Conservation (phyloP, 2,329 filamentous ascomycete genomes). For the Colletotrichum lini region DNA sequence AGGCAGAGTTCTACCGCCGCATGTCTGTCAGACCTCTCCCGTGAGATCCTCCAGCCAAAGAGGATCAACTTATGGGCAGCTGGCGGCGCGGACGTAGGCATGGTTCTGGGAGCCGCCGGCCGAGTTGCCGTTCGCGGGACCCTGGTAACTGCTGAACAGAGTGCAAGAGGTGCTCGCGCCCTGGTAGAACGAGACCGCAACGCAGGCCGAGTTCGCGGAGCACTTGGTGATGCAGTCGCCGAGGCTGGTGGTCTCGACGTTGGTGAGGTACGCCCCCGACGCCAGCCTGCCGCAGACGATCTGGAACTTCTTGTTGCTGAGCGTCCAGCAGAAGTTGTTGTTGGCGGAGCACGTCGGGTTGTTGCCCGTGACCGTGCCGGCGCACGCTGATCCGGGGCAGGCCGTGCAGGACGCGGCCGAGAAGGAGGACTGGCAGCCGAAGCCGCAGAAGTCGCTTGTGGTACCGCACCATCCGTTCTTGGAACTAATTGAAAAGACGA, state of each 20-base stretch:
- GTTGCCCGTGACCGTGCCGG: conserved; percentile 19
- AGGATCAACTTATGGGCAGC: conserved; percentile 13
- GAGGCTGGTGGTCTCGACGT: conserved; percentile 19
- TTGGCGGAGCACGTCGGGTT: conserved; percentile 25
- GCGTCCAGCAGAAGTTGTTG: conserved; percentile 28
- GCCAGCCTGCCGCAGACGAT: conserved; percentile 32
- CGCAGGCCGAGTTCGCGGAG: conserved; percentile 17
- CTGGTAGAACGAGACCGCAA: conserved; percentile 32
- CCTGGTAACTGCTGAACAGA: conserved; percentile 25
- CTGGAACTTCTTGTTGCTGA: conserved; percentile 33
- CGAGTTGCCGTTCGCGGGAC: conserved; percentile 27
- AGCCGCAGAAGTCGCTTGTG: conserved; percentile 42
- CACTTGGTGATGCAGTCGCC: conserved; percentile 37
- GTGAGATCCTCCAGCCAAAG: not conserved
- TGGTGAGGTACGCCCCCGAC: conserved; percentile 15
- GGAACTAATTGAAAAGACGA: conserved; percentile 9
- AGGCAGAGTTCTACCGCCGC: not conserved
- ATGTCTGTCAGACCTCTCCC: no score
- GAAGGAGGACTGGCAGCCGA: conserved; percentile 36
- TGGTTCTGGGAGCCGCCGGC: conserved; percentile 30
- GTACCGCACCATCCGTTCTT: conserved; percentile 42
- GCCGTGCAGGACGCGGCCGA: conserved; percentile 17
- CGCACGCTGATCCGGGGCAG: conserved; percentile 25
- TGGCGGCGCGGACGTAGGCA: conserved; percentile 19
- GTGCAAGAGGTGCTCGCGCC: conserved; percentile 18